Evolutionary conservation across 2,329 filamentous ascomycete species (phyloP), one percentile per base, ranked within the genome.

Genomic region (Reticulascus tulasneorum): DNA sequence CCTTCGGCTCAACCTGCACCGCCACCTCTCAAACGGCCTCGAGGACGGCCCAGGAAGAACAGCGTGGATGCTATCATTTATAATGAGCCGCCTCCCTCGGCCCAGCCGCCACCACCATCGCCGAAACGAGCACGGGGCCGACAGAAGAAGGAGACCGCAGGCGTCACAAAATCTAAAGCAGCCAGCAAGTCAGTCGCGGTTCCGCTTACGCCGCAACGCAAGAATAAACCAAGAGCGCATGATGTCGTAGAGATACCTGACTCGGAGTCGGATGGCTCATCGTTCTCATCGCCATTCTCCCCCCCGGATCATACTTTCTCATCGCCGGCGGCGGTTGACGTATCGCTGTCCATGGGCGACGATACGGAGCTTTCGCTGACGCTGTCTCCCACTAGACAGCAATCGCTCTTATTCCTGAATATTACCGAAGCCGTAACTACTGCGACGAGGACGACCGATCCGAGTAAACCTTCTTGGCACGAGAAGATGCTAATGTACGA

Each of bases 401-500:
- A 77, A 45, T 46, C 59, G 1, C 53, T 51, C 0, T 49, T 79
- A 17, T 79, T 79, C 43, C 49, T 51, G 18, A 58, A 67, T 45
- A 79, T 84, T 33, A 75, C 73, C 1, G 62, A 64, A 24, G 78
- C 77, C 1, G 63, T 84, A 9, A 72, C 52, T 8, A 62, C 63
- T 1, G 66, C 69, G 5, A 69, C 77, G 4, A 66, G 66, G 10
- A 68, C 73, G 0, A 65, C 50, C 5, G 66, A 81, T 45, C 61
- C 70, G 1, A 45, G 46, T 7, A 55, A 71, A 3, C 79, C 78
- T 11, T 88, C 78, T 3, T 97, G 90, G 86, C 73, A 94, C 49
- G 88, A 97, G 60, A 94, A 89, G 63, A 96, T 98, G 29, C 68
- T 97, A 6, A 77, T 97, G 56, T 97, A 94, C 55, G 90, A 97